Percentiles rank a stretch among this genome's conserved stretches.
These are phyloP conservation scores for Alternaria arborescens DNA, from an alignment of 2,329 filamentous ascomycete species.

Conservation along the genomic window DNA sequence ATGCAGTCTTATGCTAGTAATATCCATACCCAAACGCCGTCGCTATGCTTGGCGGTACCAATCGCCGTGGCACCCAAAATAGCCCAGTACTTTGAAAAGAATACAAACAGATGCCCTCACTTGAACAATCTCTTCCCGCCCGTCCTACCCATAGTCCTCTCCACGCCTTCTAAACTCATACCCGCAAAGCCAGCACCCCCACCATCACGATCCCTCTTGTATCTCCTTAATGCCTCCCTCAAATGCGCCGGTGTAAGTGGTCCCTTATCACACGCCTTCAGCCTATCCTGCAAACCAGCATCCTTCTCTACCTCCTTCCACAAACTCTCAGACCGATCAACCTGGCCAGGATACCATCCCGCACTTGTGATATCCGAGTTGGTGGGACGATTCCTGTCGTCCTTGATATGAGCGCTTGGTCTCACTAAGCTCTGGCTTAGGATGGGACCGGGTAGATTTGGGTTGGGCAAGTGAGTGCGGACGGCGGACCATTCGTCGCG, in stretches of 20 bases:
- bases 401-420: constrained; percentile 42
- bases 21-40: constrained; percentile 17
- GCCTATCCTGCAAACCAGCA: constrained; percentile 34
- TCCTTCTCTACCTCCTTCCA: constrained; percentile 42
- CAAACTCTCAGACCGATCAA: constrained; percentile 31
- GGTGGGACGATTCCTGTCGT: constrained; percentile 38
- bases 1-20: neutral
- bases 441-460: constrained; percentile 35
- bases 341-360: constrained; percentile 36
- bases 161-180: constrained; percentile 58
- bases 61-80: neutral
- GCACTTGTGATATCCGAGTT: constrained; percentile 39
- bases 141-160: constrained; percentile 55
- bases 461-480: constrained; percentile 45
- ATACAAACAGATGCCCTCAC: constrained; percentile 25
- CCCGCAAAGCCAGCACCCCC: constrained; percentile 64
- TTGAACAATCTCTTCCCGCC: constrained; percentile 58
- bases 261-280: constrained; percentile 53
- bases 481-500: constrained; percentile 75
- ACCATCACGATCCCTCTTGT: constrained; percentile 69
- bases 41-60: constrained; percentile 13
- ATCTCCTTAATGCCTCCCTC: constrained; percentile 74
- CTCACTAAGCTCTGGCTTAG: constrained; percentile 38
- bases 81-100: neutral
- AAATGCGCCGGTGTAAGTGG: constrained; percentile 78